Percentiles rank a stretch among this genome's conserved stretches.
These are phyloP conservation scores for Metschnikowia koreensis DNA, from an alignment of 805 yeast species.

Conservation along the genomic window DNA sequence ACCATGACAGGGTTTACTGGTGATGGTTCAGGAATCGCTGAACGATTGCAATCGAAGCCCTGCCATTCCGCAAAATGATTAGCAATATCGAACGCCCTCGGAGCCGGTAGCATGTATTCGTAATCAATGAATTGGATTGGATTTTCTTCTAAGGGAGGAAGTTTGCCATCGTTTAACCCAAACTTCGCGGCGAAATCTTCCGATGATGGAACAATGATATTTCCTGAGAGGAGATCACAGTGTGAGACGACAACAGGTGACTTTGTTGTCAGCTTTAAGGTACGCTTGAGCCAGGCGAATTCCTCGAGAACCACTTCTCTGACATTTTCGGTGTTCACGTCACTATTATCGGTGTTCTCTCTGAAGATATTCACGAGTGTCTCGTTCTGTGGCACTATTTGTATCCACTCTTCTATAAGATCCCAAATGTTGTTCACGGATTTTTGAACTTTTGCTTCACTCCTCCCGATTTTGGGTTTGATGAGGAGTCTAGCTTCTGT, in stretches of 20 bases:
- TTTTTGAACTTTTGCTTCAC: slow-evolving; percentile 15
- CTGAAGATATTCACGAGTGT: slow-evolving; percentile 37
- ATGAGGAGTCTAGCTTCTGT: not conserved
- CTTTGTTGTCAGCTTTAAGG: slow-evolving; percentile 31
- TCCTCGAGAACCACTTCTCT: slow-evolving; percentile 47
- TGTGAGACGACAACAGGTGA: slow-evolving; percentile 66
- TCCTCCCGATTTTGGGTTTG: slow-evolving; percentile 2
- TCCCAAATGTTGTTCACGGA: slow-evolving; percentile 54
- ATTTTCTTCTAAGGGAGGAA: slow-evolving; percentile 24
- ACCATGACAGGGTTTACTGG: slow-evolving; percentile 43
- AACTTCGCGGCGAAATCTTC: slow-evolving; percentile 5
- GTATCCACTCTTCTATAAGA: slow-evolving; percentile 60
- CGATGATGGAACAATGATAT: slow-evolving; percentile 54
- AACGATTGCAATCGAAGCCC: slow-evolving; percentile 68
- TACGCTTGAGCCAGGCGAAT: slow-evolving; percentile 50
- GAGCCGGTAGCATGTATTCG: slow-evolving; percentile 70
- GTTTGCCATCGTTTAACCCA: not conserved
- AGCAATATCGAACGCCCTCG: slow-evolving; percentile 72
- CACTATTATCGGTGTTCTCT: slow-evolving; percentile 25
- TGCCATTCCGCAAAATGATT: slow-evolving; percentile 81
- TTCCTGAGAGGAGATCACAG: slow-evolving; percentile 73
- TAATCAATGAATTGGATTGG: slow-evolving; percentile 66
- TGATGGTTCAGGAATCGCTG: slow-evolving; percentile 55
- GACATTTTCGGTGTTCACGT: slow-evolving; percentile 25
- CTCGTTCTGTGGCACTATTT: slow-evolving; percentile 53